Base-by-base conservation (phyloP, 345 rosid genomes). In the Mercurialis annua region DNA sequence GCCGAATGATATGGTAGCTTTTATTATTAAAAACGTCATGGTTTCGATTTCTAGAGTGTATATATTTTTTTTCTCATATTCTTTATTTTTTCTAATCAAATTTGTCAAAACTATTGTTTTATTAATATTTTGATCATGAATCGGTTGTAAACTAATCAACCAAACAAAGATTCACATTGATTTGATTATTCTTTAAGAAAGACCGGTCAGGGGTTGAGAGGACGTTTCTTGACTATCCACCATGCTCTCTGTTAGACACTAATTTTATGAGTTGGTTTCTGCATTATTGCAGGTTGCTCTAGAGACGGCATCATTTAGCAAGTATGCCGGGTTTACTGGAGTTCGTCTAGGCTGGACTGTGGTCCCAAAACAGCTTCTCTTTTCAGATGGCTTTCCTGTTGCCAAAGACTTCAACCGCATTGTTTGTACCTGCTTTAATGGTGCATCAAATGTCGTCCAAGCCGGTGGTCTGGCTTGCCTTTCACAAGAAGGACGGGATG, bases 341-440 rank as follows among this genome's bases (percentile, higher is more conserved):
- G 93, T 94, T 68, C 86, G 99, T 58, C 87, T 94, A 10, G 99
- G 97, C 49, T 91, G 99, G 98, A 94, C 98, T 27, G 98, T 86
- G 60, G 70, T 94, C 59, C 96, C 99, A 11, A 89, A 94, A 51
- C 66, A 94, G 77, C 93, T 94, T 42, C 78, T 82, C 21, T 94
- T 85, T 77, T 84, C 97, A 21, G 91, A 91, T 64, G 99, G 99
- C 65, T 89, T 79, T 68, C 95, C 99, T 33, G 90, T 94, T 59
- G 95, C 92, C 42, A 87, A 74, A 69, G 98, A 94, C 81, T 91
- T 94, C 86, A 89, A 88, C 63, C 81, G 99, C 16, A 82, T 94
- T 31, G 78, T 94, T 56, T 83, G 89, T 68, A 91, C 99, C 63
- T 83, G 89, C 81, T 94, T 94, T 79, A 94, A 94, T 44, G 98